These are phyloP conservation scores for Madurella fahalii DNA, from an alignment of 2,329 filamentous ascomycete genomes.

Conservation along the genomic window DNA sequence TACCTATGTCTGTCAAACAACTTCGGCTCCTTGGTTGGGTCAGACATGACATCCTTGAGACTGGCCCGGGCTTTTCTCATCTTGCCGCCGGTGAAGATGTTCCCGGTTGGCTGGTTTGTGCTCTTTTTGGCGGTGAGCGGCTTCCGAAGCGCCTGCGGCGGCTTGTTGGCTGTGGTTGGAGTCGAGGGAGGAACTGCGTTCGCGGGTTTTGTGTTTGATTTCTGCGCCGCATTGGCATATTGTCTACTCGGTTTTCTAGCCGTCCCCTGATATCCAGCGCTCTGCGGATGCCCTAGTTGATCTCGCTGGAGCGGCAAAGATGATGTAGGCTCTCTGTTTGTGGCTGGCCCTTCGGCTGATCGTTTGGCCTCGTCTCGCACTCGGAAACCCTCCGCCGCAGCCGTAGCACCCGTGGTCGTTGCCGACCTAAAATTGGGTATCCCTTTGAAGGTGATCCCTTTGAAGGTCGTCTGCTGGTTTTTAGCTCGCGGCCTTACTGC, in stretches of 20 bases:
- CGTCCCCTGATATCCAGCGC: slow-evolving; percentile 29
- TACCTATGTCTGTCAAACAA: slow-evolving; percentile 38
- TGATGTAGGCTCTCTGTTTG: background rate
- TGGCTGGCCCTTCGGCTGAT: background rate
- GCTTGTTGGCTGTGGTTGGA: background rate
- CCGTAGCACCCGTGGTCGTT: background rate
- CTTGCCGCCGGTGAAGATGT: slow-evolving; percentile 46
- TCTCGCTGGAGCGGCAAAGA: slow-evolving; percentile 7
- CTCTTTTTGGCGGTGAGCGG: slow-evolving; percentile 22
- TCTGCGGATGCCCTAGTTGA: slow-evolving; percentile 3
- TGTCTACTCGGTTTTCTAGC: slow-evolving; percentile 20
- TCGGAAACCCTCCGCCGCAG: background rate
- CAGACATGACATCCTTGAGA: slow-evolving; percentile 38
- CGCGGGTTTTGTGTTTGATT: slow-evolving; percentile 5
- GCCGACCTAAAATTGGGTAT: background rate
- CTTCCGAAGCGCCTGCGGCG: background rate
- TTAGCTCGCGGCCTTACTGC: background rate
- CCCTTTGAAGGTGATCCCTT: slow-evolving; percentile 17
- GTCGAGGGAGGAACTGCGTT: background rate
- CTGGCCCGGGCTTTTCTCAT: slow-evolving; percentile 33
- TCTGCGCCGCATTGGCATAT: slow-evolving; percentile 15
- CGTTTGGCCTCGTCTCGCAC: slow-evolving; percentile 1
- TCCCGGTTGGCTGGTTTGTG: slow-evolving; percentile 25
- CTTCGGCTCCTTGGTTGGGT: slow-evolving; percentile 40
- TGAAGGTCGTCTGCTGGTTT: slow-evolving; percentile 20